Evolutionary conservation across 768 basidiomycete species (phyloP).

Genomic region (Leccinum aurantiacum): DNA sequence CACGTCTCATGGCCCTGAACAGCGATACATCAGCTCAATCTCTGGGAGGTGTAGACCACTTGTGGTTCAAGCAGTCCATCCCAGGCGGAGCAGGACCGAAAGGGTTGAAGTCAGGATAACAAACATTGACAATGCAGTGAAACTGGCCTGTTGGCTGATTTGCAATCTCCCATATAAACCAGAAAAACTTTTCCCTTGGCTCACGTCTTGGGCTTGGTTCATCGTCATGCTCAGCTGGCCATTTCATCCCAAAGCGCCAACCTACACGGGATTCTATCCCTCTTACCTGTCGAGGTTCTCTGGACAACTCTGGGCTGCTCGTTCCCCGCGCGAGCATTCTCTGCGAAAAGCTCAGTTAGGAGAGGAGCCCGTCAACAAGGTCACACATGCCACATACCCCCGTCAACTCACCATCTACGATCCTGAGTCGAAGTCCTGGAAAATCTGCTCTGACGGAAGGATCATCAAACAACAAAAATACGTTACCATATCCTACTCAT

Average conservation of each 20-base stretch:
- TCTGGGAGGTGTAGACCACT: too few species aligned
- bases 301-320: slow-evolving; percentile 27
- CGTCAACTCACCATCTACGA: slow-evolving; percentile 20
- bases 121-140: too few species aligned
- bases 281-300: slow-evolving; percentile 20
- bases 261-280: slow-evolving; percentile 9
- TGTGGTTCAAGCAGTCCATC: too few species aligned
- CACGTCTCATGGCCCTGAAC: too few species aligned
- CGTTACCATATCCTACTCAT: slow-evolving; percentile 20
- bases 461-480: slow-evolving; percentile 16
- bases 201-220: slow-evolving; percentile 19
- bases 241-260: background rate
- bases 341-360: slow-evolving; percentile 8
- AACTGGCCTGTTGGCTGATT: too few species aligned
- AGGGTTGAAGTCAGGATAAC: too few species aligned
- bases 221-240: slow-evolving; percentile 16
- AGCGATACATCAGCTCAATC: too few species aligned
- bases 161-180: too few species aligned
- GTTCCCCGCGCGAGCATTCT: slow-evolving; percentile 23
- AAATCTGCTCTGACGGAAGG: background rate
- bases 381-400: slow-evolving; percentile 17
- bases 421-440: slow-evolving; percentile 1
- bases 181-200: slow-evolving; percentile 9
- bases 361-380: slow-evolving; percentile 1
- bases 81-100: too few species aligned